Conservation (phyloP, 2,329 filamentous ascomycete genomes). For the Xylariales sp. region DNA sequence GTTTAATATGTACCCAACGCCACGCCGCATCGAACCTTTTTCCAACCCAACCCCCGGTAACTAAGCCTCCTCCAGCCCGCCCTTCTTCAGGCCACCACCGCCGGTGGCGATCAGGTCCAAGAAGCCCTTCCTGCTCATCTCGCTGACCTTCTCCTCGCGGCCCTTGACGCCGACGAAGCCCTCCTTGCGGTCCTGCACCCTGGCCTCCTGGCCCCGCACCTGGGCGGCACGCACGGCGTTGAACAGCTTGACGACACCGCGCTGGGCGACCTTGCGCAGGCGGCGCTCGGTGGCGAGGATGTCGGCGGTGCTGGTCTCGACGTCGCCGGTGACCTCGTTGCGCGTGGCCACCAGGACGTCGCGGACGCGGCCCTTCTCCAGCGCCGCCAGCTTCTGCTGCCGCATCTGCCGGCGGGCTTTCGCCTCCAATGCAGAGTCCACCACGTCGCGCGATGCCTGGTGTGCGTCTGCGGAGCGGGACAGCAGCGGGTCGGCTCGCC, state of each 20-base stretch:
- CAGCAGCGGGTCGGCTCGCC: slow-evolving; percentile 86
- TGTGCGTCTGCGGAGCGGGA: slow-evolving; percentile 74
- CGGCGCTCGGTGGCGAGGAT: slow-evolving; percentile 70
- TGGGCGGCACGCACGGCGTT: slow-evolving; percentile 93
- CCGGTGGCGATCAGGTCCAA: slow-evolving; percentile 77
- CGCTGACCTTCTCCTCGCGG: slow-evolving; percentile 82
- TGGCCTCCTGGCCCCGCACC: slow-evolving; percentile 78
- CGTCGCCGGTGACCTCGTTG: slow-evolving; percentile 40
- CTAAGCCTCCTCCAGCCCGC: slow-evolving; percentile 50
- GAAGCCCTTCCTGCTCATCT: slow-evolving; percentile 97
- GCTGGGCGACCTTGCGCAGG: slow-evolving; percentile 81
- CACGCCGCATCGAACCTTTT: neutral
- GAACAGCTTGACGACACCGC: slow-evolving; percentile 93
- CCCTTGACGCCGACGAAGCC: slow-evolving; percentile 75
- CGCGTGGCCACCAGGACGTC: slow-evolving; percentile 71
- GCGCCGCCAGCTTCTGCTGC: slow-evolving; percentile 71
- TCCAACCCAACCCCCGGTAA: neutral
- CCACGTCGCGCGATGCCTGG: slow-evolving; percentile 65
- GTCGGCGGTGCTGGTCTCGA: slow-evolving; percentile 44
- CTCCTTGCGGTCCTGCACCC: slow-evolving; percentile 62
- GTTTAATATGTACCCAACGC: no score
- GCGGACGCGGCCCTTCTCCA: slow-evolving; percentile 83
- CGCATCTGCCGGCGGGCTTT: slow-evolving; percentile 77
- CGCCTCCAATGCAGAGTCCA: slow-evolving; percentile 73
- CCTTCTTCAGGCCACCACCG: slow-evolving; percentile 56